Evolutionary conservation across 345 rosid genomes (phyloP).

Genomic region (Eucalyptus paniculata): DNA sequence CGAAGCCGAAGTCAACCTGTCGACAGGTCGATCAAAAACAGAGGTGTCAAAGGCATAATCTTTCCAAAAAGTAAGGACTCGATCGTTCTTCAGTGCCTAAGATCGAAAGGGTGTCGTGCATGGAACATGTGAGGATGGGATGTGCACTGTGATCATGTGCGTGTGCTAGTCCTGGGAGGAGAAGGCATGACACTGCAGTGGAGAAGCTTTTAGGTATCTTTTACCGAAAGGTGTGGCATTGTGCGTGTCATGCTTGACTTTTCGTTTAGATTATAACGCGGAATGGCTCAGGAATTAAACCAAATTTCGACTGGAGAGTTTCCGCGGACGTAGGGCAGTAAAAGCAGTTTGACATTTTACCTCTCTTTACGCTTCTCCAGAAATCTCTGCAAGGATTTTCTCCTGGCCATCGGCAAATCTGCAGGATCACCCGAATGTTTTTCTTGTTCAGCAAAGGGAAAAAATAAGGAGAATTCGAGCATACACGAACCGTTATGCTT

Average conservation of each 20-base stretch:
- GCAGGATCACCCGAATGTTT: not conserved
- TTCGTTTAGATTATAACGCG: not conserved
- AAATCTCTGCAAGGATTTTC: not conserved
- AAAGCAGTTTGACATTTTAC: not conserved
- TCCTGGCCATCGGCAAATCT: not conserved
- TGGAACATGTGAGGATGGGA: not conserved
- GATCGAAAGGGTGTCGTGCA: not conserved
- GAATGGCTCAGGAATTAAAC: not conserved
- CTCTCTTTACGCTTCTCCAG: constrained; percentile 1
- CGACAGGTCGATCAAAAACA: not conserved
- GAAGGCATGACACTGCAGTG: not conserved
- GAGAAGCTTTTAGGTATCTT: not conserved
- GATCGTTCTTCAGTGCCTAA: not conserved
- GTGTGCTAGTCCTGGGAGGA: not conserved
- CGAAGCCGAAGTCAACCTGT: not conserved
- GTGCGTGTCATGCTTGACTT: not conserved
- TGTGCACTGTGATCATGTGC: not conserved
- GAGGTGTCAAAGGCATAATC: not conserved
- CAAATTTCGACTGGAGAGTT: not conserved
- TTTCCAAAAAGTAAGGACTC: not conserved
- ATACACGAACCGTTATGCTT: not conserved
- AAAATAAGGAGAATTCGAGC: not conserved
- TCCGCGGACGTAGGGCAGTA: not conserved
- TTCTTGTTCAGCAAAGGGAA: not conserved
- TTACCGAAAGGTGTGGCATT: not conserved